phyloP scores from a whole-genome alignment of 2,329 filamentous ascomycete genomes.

The Fusarium sterilihyphosum region DNA sequence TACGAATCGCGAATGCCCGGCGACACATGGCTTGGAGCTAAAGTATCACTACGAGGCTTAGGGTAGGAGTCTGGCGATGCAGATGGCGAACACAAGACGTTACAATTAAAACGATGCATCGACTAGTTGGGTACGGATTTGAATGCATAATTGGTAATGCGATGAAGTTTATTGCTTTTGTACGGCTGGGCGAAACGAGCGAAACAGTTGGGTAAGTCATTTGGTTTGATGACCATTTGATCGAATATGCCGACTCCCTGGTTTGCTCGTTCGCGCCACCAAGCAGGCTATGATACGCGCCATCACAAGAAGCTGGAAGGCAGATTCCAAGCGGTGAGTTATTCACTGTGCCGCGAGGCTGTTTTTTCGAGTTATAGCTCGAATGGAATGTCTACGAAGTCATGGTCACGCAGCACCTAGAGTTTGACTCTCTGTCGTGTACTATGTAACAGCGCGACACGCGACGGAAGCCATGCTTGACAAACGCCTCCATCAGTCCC shows the following conservation, averaged over 20 bases:
- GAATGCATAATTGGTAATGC: no score
- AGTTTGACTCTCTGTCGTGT: neutral
- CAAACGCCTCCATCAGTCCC: no score
- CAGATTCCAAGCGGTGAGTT: neutral
- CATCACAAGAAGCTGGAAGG: neutral
- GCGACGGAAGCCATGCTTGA: neutral
- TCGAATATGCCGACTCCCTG: rapidly evolving
- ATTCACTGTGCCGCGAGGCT: rapidly evolving
- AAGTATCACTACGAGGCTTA: neutral
- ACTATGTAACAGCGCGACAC: neutral
- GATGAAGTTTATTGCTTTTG: no score
- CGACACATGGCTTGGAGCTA: neutral
- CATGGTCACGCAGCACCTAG: neutral
- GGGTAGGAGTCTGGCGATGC: neutral
- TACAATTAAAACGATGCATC: neutral
- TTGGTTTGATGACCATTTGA: neutral
- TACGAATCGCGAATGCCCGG: neutral
- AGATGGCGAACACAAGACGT: neutral
- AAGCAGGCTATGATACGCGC: neutral
- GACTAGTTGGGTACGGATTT: neutral
- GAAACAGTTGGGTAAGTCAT: no score
- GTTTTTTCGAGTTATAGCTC: rapidly evolving
- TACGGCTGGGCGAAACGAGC: neutral
- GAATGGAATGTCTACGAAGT: neutral
- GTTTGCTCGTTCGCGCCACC: neutral